A percentile compares a stretch with the other conserved stretches of the same genome.
Conservation (phyloP, 345 rosid genomes). For the Gossypium sturtianum region DNA sequence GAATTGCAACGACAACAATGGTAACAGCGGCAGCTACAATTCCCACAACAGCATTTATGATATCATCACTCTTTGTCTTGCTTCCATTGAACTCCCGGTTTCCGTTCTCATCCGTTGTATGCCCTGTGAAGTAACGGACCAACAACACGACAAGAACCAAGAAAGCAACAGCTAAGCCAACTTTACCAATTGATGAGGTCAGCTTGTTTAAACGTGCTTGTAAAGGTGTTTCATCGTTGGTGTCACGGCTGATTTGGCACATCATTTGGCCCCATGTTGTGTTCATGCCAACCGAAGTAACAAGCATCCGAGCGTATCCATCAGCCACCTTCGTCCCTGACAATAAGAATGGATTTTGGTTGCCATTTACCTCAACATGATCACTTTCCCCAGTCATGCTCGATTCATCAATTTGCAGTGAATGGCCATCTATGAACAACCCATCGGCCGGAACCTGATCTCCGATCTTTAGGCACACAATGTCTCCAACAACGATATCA, state of each 20-base stretch:
- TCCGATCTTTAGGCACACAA: slow-evolving; percentile 8
- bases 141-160: background rate
- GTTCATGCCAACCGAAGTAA: slow-evolving; percentile 1
- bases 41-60: slow-evolving; percentile 3
- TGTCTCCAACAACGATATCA: slow-evolving; percentile 64
- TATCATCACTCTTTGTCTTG: background rate
- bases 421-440: slow-evolving; percentile 2
- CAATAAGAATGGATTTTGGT: background rate
- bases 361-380: background rate
- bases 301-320: slow-evolving; percentile 2
- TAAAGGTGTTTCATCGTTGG: background rate
- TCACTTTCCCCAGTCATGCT: slow-evolving; percentile 8
- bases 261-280: slow-evolving; percentile 6
- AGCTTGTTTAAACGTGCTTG: slow-evolving; percentile 2
- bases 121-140: slow-evolving; percentile 9
- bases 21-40: slow-evolving; percentile 6
- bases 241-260: background rate
- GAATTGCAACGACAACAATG: slow-evolving; percentile 3
- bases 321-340: slow-evolving; percentile 3
- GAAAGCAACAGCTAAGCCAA: slow-evolving; percentile 1
- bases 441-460: slow-evolving; percentile 10
- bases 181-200: background rate
- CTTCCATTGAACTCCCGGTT: background rate
- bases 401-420: background rate
- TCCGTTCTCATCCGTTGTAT: background rate